These are phyloP conservation scores for Vachellia pachyceras DNA, from an alignment of 306 rosid species.

Conservation along the genomic window DNA sequence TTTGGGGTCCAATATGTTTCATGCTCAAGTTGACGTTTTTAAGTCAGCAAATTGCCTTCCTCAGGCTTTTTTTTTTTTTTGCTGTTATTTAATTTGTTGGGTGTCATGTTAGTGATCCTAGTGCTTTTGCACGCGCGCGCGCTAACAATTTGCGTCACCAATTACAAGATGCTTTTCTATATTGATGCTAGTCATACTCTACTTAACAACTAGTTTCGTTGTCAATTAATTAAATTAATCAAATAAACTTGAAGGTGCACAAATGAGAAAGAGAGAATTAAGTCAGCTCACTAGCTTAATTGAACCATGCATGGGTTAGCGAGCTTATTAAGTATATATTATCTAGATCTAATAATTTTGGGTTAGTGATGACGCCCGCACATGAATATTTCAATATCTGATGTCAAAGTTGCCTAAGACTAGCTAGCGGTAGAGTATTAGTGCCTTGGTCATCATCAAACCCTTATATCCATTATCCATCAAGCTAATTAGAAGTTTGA, in stretches of 20 bases:
- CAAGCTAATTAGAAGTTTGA: background rate
- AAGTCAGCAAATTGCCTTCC: background rate
- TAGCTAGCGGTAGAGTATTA: background rate
- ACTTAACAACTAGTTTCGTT: background rate
- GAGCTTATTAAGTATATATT: background rate
- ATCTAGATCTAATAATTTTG: background rate
- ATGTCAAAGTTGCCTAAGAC: background rate
- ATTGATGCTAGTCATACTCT: background rate
- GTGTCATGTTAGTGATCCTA: background rate
- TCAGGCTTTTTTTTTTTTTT: background rate
- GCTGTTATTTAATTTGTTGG: background rate
- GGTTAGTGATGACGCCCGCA: background rate
- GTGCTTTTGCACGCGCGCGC: no score
- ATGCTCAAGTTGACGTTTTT: no score
- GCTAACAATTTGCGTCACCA: background rate
- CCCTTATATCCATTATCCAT: slow-evolving; percentile 36
- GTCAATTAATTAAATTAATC: background rate
- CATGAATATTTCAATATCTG: background rate
- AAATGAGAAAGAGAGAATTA: background rate
- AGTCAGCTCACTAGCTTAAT: background rate
- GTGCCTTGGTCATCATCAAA: slow-evolving; percentile 2
- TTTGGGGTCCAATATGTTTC: background rate
- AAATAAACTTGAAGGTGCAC: background rate
- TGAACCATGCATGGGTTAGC: background rate
- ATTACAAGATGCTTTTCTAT: background rate